Evolutionary conservation across 2,329 filamentous ascomycete species (phyloP), one percentile per base, ranked within the genome.

Genomic region (Blastomyces percursus): DNA sequence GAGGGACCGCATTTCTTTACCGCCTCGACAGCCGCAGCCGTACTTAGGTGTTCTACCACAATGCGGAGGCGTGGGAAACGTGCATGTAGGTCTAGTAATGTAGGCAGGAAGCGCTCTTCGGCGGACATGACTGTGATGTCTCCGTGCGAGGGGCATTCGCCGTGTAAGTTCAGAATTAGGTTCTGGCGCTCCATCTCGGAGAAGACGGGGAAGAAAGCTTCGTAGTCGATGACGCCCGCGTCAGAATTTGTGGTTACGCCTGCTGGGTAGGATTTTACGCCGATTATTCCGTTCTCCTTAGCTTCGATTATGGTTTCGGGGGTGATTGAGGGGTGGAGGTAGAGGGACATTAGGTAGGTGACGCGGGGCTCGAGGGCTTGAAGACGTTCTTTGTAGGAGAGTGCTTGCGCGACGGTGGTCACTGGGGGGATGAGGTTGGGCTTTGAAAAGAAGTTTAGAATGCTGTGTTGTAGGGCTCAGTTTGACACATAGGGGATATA

Each of bases 141-240:
- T 78, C 40, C 74, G 66, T 79, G 79, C 1, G 81, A 81, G 0
- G 86, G 87, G n/a, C 87, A 84, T 76, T 96, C 93, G 67, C 92
- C 93, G 73, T 97, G 92, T n/a, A 97, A 80, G 77, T 96, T 96
- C 51, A 95, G 81, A n/a, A 95, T 83, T 72, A 96, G 80, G 67
- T 87, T 86, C 67, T 91, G 84, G 64, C 86, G 78, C 72, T 96
- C 88, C 92, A 97, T 96, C 67, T 90, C 89, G n/a, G 82, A 83
- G 71, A 97, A 96, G 16, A 93, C 89, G 6, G 77, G 76, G 63
- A 78, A 79, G 67, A 78, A 77, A 19, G 72, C 67, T 9, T 74
- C 72, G 63, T 78, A 78, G 66, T 78, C 76, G 51, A 77, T 69
- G 1, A 80, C 78, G 4, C 78, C 78, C 9, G 76, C 73, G 44